These are phyloP conservation scores for Ustilago hordei DNA, from an alignment of 1,284 basidiomycete genomes.

Conservation along the genomic window DNA sequence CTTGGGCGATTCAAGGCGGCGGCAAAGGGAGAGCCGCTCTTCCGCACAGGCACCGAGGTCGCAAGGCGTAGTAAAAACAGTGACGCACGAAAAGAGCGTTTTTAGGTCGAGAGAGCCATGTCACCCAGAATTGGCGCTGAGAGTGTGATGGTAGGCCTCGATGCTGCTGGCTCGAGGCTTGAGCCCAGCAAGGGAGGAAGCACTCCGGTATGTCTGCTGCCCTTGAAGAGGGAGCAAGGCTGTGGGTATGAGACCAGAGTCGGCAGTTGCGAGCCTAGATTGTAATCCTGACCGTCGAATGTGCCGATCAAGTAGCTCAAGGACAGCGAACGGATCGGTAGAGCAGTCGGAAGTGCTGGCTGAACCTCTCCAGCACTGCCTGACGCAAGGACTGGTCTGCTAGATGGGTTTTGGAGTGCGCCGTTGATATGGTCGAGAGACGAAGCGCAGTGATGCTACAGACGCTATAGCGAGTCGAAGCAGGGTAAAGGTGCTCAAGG, in stretches of 20 bases:
- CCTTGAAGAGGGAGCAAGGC: slow-evolving; percentile 1
- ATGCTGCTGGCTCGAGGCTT: not conserved
- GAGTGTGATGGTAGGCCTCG: not conserved
- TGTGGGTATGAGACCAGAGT: not conserved
- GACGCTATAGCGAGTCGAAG: not conserved
- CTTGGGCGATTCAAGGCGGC: slow-evolving; percentile 6
- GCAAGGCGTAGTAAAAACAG: slow-evolving; percentile 4
- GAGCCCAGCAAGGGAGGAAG: not conserved
- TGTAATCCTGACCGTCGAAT: not conserved
- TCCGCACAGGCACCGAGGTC: slow-evolving; percentile 21
- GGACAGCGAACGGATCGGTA: not conserved
- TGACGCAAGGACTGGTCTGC: not conserved
- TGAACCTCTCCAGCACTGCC: not conserved
- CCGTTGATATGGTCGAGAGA: slow-evolving; percentile 6
- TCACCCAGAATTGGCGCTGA: slow-evolving; percentile 1
- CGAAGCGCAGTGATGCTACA: not conserved
- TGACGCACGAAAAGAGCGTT: not conserved
- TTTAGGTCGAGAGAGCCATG: slow-evolving; percentile 22
- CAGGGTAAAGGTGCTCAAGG: not conserved
- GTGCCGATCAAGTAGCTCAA: not conserved
- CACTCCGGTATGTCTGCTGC: slow-evolving; percentile 10
- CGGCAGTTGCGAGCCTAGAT: not conserved
- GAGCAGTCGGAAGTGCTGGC: not conserved
- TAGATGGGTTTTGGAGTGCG: not conserved
- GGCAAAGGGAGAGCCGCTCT: slow-evolving; percentile 7